phyloP scores from a whole-genome alignment of 139 green algal genomes.

The Yamagishiella unicocca region DNA sequence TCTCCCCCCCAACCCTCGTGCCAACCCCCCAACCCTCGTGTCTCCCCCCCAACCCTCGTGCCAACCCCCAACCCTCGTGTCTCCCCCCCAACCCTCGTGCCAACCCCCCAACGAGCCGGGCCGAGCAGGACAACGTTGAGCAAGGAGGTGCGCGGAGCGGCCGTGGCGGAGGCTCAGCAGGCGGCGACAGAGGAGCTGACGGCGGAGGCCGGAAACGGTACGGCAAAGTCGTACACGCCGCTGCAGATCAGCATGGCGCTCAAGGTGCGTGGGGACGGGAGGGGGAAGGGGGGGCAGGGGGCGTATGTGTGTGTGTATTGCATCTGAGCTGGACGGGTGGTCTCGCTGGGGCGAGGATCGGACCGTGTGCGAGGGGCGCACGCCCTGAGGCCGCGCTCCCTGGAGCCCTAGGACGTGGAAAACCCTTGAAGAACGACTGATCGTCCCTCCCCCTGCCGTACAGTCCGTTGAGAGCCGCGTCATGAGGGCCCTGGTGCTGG shows the following conservation, averaged over 20 bases:
- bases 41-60: neutral
- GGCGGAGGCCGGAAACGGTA: neutral
- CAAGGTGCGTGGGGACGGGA: neutral
- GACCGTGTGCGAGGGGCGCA: no score
- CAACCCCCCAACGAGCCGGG: neutral
- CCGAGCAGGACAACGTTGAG: slow-evolving; percentile 6
- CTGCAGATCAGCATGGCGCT: slow-evolving; percentile 51
- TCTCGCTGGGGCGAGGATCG: no score
- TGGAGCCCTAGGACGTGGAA: no score
- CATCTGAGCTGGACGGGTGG: neutral
- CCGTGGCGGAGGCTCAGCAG: slow-evolving; percentile 50
- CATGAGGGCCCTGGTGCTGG: slow-evolving; percentile 76
- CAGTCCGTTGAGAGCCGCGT: slow-evolving; percentile 70
- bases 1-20: no score
- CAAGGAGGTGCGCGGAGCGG: slow-evolving; percentile 69
- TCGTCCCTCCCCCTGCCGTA: neutral
- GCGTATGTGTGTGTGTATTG: neutral
- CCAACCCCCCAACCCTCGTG: no score
- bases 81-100: neutral
- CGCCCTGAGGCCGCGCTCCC: no score
- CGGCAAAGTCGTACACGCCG: slow-evolving; percentile 18
- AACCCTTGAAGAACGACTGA: no score
- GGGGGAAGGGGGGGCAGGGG: neutral
- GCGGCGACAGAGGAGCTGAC: slow-evolving; percentile 43
- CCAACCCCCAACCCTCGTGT: neutral